phyloP scores from a whole-genome alignment of 2,329 filamentous ascomycete genomes.

The Keithomyces neogunnii region DNA sequence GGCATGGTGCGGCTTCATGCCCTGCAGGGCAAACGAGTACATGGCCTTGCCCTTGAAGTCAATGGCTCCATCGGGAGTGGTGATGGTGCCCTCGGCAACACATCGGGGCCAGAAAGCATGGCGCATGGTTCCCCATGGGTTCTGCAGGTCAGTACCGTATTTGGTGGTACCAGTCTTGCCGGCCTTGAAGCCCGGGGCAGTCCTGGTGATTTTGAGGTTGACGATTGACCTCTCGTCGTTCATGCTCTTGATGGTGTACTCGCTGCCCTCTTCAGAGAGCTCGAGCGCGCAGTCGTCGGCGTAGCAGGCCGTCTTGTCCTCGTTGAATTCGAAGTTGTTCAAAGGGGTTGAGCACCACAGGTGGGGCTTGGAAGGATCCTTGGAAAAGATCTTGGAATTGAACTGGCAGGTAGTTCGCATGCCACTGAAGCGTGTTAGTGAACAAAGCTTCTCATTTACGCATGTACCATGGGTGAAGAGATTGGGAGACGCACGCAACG shows the following conservation, averaged over 20 bases:
- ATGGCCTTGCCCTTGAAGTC: slow-evolving; percentile 75
- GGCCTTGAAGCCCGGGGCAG: slow-evolving; percentile 71
- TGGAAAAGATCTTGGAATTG: slow-evolving; percentile 85
- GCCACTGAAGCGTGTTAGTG: slow-evolving; percentile 47
- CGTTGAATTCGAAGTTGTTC: slow-evolving; percentile 72
- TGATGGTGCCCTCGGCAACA: slow-evolving; percentile 71
- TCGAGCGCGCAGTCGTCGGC: slow-evolving; percentile 80
- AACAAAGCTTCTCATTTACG: slow-evolving; percentile 11
- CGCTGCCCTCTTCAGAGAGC: slow-evolving; percentile 73
- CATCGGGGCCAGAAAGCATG: slow-evolving; percentile 94
- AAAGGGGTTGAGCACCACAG: slow-evolving; percentile 81
- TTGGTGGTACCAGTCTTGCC: slow-evolving; percentile 77
- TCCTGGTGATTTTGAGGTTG: slow-evolving; percentile 72
- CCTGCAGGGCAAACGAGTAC: slow-evolving; percentile 81
- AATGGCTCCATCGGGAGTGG: slow-evolving; percentile 71
- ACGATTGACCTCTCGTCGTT: slow-evolving; percentile 74
- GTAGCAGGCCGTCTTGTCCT: slow-evolving; percentile 74
- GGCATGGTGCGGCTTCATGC: slow-evolving; percentile 98
- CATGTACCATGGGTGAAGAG: not conserved
- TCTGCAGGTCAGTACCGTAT: slow-evolving; percentile 75
- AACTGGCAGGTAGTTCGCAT: slow-evolving; percentile 88
- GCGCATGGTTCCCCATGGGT: slow-evolving; percentile 88
- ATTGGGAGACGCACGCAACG: slow-evolving; percentile 60
- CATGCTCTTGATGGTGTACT: slow-evolving; percentile 85
- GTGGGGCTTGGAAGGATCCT: slow-evolving; percentile 61